Percentiles rank a stretch among this genome's conserved stretches.
Evolutionary conservation across 1,139 yeast species (phyloP).

Genomic region (Suhomyces choctaworum): DNA sequence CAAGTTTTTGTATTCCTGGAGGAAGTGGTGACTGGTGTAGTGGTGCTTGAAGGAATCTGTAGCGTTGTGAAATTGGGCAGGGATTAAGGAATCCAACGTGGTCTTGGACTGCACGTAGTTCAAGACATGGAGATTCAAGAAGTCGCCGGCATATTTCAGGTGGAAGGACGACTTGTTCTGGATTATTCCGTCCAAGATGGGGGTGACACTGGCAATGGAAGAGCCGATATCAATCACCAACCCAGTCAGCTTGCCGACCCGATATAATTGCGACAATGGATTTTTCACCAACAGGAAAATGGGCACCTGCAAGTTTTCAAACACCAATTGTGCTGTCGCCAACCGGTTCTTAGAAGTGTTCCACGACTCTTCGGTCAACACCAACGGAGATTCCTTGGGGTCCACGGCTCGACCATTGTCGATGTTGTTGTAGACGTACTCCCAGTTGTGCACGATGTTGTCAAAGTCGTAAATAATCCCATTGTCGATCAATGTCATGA

Average conservation of each 20-base stretch:
- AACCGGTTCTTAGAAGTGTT: slow-evolving; percentile 53
- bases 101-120: slow-evolving; percentile 38
- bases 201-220: slow-evolving; percentile 61
- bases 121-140: slow-evolving; percentile 55
- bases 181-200: slow-evolving; percentile 69
- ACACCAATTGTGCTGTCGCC: slow-evolving; percentile 60
- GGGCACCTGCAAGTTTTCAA: slow-evolving; percentile 65
- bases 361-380: slow-evolving; percentile 67
- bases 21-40: slow-evolving; percentile 41
- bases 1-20: slow-evolving; percentile 48
- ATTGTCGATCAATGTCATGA: slow-evolving; percentile 63
- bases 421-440: slow-evolving; percentile 53
- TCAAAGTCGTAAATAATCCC: slow-evolving; percentile 71
- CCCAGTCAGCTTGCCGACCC: slow-evolving; percentile 67
- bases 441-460: slow-evolving; percentile 59
- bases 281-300: slow-evolving; percentile 66
- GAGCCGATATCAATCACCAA: slow-evolving; percentile 71
- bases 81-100: slow-evolving; percentile 30
- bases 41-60: slow-evolving; percentile 51
- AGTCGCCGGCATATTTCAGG: slow-evolving; percentile 71
- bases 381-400: slow-evolving; percentile 59
- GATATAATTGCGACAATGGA: slow-evolving; percentile 68
- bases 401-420: slow-evolving; percentile 44
- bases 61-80: slow-evolving; percentile 24
- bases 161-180: slow-evolving; percentile 59